Base-by-base conservation (phyloP, 352 stramenopile genomes). In the Pythium aristosporum region DNA sequence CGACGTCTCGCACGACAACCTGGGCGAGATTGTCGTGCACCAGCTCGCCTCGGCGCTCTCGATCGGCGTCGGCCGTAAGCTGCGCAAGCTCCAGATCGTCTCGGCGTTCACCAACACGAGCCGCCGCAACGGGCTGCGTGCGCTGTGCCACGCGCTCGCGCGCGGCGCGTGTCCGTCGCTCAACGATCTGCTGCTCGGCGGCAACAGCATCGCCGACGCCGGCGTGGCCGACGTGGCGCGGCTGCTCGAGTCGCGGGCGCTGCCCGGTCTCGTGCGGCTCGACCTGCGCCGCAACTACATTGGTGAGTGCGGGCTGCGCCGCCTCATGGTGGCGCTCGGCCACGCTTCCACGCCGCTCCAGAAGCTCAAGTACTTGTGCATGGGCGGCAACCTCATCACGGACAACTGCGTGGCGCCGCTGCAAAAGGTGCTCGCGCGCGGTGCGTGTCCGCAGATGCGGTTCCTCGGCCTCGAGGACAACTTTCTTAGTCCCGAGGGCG, bases 301-400 rank as follows among this genome's bases (percentile, higher is more conserved):
- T 63, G 82, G 82, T 42, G 85, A 93, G 68, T 84, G 78, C 15
- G 84, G 84, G 3, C 63, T 92, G 13, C 88, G 87, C 63, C 74
- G 80, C 21, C 83, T 92, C 54, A 91, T 89, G 81, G 71, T 73
- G 12, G 76, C 84, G 37, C 64, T 92, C 1, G 67, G 39, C 18
- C 39, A 46, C 39, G 39, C 71, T 8, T 70, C 55, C 7, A 80
- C 81, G 1, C 72, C 71, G 23, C 85, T 72, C 52, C 67, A 72
- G 25, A 73, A 85, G 43, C 84, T 92, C 60, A 88, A 89, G 80
- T 89, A 88, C 68, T 69, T 92, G 61, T 92, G 84, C 73, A 88
- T 92, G 78, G 84, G 84, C 23, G 84, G 84, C 67, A 92, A 92
- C 68, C 91, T 91, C 61, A 91, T 92, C 68, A 89, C 84, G 43